These are phyloP conservation scores for Vigna mungo DNA, from an alignment of 306 rosid species.

Conservation along the genomic window DNA sequence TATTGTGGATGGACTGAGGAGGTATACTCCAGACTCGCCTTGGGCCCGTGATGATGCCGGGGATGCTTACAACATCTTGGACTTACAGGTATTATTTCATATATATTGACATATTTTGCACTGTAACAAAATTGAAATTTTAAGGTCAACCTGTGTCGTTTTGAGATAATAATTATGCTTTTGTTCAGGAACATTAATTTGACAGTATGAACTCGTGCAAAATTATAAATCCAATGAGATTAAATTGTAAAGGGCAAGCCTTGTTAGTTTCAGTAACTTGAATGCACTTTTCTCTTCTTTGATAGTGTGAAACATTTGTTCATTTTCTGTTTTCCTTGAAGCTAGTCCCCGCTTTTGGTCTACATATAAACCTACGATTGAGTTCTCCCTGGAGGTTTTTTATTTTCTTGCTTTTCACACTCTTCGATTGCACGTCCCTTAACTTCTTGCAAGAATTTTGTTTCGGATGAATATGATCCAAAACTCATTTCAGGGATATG, in stretches of 20 bases:
- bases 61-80: constrained; percentile 71
- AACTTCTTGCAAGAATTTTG: neutral
- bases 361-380: neutral
- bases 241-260: constrained; percentile 16
- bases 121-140: constrained; percentile 7
- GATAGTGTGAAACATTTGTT: neutral
- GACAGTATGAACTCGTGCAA: neutral
- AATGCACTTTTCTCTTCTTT: constrained; percentile 23
- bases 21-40: constrained; percentile 71
- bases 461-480: constrained; percentile 6
- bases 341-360: constrained; percentile 5
- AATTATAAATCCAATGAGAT: neutral
- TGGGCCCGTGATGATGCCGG: constrained; percentile 75
- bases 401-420: constrained; percentile 4
- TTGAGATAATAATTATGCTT: neutral
- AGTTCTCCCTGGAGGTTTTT: constrained; percentile 14
- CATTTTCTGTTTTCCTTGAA: neutral
- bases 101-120: neutral
- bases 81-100: constrained; percentile 69
- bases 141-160: neutral
- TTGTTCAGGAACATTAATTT: neutral
- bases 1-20: constrained; percentile 83
- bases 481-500: constrained; percentile 14
- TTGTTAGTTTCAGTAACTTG: neutral
- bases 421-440: neutral